These are phyloP conservation scores for Suillus ampliporus DNA, from an alignment of 768 basidiomycete species.

Conservation along the genomic window DNA sequence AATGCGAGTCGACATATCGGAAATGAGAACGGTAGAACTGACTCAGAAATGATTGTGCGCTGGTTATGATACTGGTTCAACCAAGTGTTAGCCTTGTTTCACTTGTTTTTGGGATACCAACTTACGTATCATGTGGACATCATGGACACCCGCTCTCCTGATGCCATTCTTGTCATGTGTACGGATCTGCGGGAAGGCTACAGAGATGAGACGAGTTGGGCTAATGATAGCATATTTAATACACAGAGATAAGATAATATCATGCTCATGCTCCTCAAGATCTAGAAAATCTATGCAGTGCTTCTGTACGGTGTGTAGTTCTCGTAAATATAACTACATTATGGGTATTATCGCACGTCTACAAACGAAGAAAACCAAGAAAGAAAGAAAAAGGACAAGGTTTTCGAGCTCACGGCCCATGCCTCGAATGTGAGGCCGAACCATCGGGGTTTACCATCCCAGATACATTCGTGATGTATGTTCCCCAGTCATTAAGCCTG, in stretches of 20 bases:
- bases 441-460: conserved; percentile 28
- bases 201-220: neutral
- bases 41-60: neutral
- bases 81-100: neutral
- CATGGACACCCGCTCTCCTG: conserved; percentile 1
- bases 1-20: conserved; percentile 11
- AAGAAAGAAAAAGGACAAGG: neutral
- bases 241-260: neutral
- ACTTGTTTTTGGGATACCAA: neutral
- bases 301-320: neutral
- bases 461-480: conserved; percentile 41
- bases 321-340: neutral
- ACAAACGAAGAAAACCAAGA: neutral
- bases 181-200: neutral
- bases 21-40: neutral
- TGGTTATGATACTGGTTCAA: conserved; percentile 6
- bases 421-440: conserved; percentile 3
- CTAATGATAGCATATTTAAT: neutral
- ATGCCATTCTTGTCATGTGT: conserved; percentile 6
- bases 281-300: neutral
- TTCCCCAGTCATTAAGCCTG: conserved; percentile 48
- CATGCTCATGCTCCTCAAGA: neutral
- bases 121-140: neutral
- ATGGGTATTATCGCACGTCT: neutral
- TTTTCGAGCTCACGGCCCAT: neutral